Conservation (phyloP, 1,284 basidiomycete genomes). For the Irpex sp. region DNA sequence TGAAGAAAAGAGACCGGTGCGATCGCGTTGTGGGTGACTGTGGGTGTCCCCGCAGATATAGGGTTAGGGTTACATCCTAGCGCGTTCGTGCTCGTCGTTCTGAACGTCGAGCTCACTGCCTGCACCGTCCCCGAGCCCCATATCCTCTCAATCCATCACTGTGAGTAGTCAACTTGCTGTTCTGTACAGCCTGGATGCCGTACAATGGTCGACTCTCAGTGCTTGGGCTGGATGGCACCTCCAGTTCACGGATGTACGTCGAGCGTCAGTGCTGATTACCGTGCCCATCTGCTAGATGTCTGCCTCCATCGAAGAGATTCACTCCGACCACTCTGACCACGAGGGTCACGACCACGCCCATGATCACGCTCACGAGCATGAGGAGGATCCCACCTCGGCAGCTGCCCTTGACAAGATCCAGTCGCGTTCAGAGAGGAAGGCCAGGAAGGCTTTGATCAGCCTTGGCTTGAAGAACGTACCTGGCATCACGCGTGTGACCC, state of each 20-base stretch:
- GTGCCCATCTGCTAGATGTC: conserved; percentile 50
- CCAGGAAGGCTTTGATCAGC: conserved; percentile 82
- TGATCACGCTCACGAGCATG: conserved; percentile 48
- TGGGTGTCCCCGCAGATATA: not conserved
- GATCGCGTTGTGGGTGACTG: not conserved
- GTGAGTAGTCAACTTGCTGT: conserved; percentile 15
- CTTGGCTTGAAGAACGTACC: conserved; percentile 91
- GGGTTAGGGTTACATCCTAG: conserved; percentile 25
- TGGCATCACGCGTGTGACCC: conserved; percentile 92
- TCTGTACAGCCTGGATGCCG: not conserved
- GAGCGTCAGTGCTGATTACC: conserved; percentile 17
- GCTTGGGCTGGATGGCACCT: conserved; percentile 27
- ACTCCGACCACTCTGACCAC: conserved; percentile 70
- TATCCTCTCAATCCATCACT: conserved; percentile 14
- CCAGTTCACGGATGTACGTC: conserved; percentile 34
- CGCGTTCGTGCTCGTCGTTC: conserved; percentile 32
- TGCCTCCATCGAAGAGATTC: conserved; percentile 80
- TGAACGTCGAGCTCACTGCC: conserved; percentile 6
- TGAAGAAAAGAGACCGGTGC: not conserved
- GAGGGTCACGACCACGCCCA: conserved; percentile 35
- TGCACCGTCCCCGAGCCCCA: conserved; percentile 2
- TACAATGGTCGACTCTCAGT: not conserved
- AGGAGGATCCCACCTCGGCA: conserved; percentile 79
- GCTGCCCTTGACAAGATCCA: conserved; percentile 91
- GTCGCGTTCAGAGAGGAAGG: conserved; percentile 89